Evolutionary conservation across 257 asterid species (phyloP).

Genomic region (Capsicum chinense): DNA sequence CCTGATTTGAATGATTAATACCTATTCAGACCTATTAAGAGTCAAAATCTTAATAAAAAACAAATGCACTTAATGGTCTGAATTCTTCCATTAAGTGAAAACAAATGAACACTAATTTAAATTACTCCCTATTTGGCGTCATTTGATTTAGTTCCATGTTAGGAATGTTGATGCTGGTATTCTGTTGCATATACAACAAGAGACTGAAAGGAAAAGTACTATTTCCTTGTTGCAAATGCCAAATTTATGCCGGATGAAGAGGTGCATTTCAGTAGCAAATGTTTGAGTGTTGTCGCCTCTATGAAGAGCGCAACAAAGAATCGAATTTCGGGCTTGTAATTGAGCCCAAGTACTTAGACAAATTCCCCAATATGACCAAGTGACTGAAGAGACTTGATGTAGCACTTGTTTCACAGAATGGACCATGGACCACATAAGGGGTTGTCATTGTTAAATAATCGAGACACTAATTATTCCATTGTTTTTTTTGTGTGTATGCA

Average conservation of each 20-base stretch:
- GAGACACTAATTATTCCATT: background rate
- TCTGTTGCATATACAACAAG: conserved; percentile 42
- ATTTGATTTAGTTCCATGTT: background rate
- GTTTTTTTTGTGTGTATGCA: background rate
- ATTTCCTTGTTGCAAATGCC: conserved; percentile 90
- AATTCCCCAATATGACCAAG: conserved; percentile 74
- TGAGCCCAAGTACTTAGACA: conserved; percentile 92
- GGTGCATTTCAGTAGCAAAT: conserved; percentile 92
- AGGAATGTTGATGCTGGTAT: background rate
- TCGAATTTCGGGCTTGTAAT: conserved; percentile 97
- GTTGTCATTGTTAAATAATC: background rate
- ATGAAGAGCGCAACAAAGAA: conserved; percentile 63
- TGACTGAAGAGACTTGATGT: conserved; percentile 91
- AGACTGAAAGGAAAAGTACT: conserved; percentile 59
- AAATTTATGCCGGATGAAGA: conserved; percentile 98
- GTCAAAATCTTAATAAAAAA: too few relatives aligned
- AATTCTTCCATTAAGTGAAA: too few relatives aligned
- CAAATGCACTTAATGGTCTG: too few relatives aligned
- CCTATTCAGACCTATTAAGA: too few relatives aligned
- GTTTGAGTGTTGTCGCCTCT: conserved; percentile 70
- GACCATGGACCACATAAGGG: conserved; percentile 84
- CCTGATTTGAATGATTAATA: too few relatives aligned
- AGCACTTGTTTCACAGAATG: conserved; percentile 92
- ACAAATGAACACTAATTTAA: background rate
- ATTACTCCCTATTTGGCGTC: background rate